phyloP scores from a whole-genome alignment of 2,329 filamentous ascomycete species.

The Colletotrichum sansevieriae region DNA sequence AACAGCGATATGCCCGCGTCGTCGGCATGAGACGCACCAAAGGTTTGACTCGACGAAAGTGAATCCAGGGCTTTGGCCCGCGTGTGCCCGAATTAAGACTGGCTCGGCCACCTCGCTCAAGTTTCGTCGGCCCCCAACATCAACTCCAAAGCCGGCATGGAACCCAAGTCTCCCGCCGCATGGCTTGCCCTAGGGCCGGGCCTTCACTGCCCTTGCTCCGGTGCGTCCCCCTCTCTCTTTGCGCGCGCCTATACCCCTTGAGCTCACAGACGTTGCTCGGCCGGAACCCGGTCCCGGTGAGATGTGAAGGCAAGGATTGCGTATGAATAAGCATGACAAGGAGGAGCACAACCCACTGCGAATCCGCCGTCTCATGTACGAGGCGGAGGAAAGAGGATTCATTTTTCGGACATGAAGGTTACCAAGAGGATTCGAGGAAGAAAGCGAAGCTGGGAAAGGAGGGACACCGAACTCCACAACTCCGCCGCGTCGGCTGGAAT shows the following conservation, averaged over 20 bases:
- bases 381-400: background rate
- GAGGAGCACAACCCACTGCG: constrained; percentile 6
- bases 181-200: constrained; percentile 27
- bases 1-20: constrained; percentile 10
- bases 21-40: background rate
- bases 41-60: constrained; percentile 6
- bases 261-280: constrained; percentile 13
- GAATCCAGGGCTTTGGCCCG: background rate
- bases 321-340: constrained; percentile 7
- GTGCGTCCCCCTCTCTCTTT: background rate
- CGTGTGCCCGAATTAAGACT: constrained; percentile 1
- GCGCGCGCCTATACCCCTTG: background rate
- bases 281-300: constrained; percentile 27
- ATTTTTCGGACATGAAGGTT: too few relatives aligned
- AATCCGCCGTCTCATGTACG: background rate
- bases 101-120: constrained; percentile 11
- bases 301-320: constrained; percentile 15
- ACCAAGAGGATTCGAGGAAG: background rate
- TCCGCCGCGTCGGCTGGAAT: background rate
- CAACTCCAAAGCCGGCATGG: constrained; percentile 11
- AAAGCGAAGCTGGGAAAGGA: background rate
- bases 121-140: constrained; percentile 26
- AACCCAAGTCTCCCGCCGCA: constrained; percentile 20
- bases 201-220: constrained; percentile 8
- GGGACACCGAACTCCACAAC: background rate